Evolutionary conservation across 139 green algal species (phyloP).

Genomic region (Micractinium conductrix): DNA sequence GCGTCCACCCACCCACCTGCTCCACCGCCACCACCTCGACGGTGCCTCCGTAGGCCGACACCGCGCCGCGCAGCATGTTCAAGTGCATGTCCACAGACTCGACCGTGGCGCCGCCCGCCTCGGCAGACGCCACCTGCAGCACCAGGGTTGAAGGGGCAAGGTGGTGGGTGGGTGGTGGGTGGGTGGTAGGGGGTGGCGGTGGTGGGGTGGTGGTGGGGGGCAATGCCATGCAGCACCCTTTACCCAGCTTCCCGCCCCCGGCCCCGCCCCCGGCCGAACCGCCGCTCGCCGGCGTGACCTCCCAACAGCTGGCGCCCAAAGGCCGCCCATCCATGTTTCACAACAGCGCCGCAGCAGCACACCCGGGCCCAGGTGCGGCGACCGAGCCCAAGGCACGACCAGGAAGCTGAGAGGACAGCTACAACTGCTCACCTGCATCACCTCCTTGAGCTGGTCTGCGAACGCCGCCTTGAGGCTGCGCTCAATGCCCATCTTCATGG

Average conservation of each 20-base stretch:
- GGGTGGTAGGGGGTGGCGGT: too few species aligned
- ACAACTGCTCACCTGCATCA: constrained; percentile 52
- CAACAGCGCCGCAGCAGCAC: too few species aligned
- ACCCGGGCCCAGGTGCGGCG: too few species aligned
- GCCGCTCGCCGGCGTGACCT: too few species aligned
- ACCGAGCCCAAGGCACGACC: too few species aligned
- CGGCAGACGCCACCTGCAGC: constrained; percentile 50
- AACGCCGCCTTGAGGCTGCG: constrained; percentile 63
- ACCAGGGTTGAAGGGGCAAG: neutral
- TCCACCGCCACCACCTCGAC: constrained; percentile 70
- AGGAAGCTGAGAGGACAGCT: too few species aligned
- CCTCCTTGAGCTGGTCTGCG: constrained; percentile 54
- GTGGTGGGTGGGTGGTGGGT: neutral
- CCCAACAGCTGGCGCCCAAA: too few species aligned
- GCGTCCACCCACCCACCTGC: neutral
- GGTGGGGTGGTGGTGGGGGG: too few species aligned
- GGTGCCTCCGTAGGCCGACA: constrained; percentile 76
- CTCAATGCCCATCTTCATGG: constrained; percentile 97
- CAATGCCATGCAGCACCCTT: too few species aligned
- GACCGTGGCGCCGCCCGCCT: constrained; percentile 52
- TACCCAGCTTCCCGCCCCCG: too few species aligned
- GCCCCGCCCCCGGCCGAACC: too few species aligned
- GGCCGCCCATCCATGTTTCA: too few species aligned
- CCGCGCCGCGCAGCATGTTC: constrained; percentile 83
- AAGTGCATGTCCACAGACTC: constrained; percentile 79